Conservation (phyloP, 768 basidiomycete genomes). For the Sarcodon sp. region DNA sequence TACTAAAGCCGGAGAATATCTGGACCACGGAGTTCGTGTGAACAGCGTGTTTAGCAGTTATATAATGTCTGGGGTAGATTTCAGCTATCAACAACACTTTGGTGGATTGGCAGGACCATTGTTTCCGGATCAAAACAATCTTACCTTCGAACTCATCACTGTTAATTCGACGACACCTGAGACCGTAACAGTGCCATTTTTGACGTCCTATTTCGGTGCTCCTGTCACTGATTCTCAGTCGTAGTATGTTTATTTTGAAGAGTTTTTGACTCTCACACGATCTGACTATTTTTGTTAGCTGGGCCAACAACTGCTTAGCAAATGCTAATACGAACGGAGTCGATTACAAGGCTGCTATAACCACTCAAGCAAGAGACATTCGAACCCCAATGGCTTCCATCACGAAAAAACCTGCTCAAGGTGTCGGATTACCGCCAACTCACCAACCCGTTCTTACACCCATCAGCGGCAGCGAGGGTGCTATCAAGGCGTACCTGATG, state of each 20-base stretch:
- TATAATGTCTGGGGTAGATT: slow-evolving; percentile 23
- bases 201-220: slow-evolving; percentile 31
- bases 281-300: slow-evolving; percentile 21
- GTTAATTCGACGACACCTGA: slow-evolving; percentile 33
- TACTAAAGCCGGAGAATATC: slow-evolving; percentile 49
- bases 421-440: slow-evolving; percentile 27
- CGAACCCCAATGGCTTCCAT: slow-evolving; percentile 16
- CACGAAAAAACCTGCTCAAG: slow-evolving; percentile 26
- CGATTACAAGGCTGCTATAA: slow-evolving; percentile 21
- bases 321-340: slow-evolving; percentile 36
- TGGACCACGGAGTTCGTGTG: slow-evolving; percentile 50
- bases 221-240: slow-evolving; percentile 37
- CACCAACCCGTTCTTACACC: slow-evolving; percentile 31
- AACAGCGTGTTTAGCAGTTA: slow-evolving; percentile 54
- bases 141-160: slow-evolving; percentile 34
- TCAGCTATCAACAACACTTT: slow-evolving; percentile 35
- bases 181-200: slow-evolving; percentile 37
- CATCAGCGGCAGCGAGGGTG: slow-evolving; percentile 32
- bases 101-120: slow-evolving; percentile 42
- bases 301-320: slow-evolving; percentile 45
- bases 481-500: slow-evolving; percentile 43
- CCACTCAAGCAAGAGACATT: slow-evolving; percentile 3
- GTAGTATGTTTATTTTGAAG: slow-evolving; percentile 25
- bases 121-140: slow-evolving; percentile 29
- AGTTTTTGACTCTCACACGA: background rate